Percentiles rank a stretch among this genome's conserved stretches.
Evolutionary conservation across 768 basidiomycete species (phyloP).

Genomic region (Mycena indigotica): DNA sequence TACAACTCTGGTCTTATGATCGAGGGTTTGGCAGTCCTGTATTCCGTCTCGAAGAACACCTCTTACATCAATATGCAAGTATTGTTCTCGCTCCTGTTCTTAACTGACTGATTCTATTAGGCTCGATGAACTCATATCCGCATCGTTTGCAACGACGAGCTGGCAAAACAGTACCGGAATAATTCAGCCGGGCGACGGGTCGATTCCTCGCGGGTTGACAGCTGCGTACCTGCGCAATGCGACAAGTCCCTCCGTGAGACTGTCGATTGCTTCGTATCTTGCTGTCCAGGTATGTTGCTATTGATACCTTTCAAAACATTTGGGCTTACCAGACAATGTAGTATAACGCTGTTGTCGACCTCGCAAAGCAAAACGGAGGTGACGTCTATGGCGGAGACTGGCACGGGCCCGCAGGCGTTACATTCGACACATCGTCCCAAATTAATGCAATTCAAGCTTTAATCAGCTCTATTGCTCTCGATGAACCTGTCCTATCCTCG

Average conservation of each 20-base stretch:
- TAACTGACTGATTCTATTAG: too few relatives aligned
- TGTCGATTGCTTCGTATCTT: neutral
- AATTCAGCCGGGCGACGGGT: slow-evolving; percentile 1
- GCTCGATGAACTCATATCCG: neutral
- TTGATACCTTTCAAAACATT: too few relatives aligned
- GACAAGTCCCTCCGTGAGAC: neutral
- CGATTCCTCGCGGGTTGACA: slow-evolving; percentile 3
- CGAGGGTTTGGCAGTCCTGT: slow-evolving; percentile 8
- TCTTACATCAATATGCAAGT: neutral
- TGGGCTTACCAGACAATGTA: too few relatives aligned
- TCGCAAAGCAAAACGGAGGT: too few relatives aligned
- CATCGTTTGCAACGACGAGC: neutral
- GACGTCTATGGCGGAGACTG: too few relatives aligned
- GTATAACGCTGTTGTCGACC: too few relatives aligned
- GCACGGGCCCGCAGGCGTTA: too few relatives aligned
- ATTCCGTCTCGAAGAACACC: slow-evolving; percentile 6
- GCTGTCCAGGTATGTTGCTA: slow-evolving; percentile 13
- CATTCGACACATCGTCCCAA: too few relatives aligned
- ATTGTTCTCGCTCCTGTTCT: too few relatives aligned
- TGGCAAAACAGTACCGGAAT: slow-evolving; percentile 7
- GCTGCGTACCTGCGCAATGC: neutral
- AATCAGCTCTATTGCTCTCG: too few relatives aligned
- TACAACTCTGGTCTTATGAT: slow-evolving; percentile 9
- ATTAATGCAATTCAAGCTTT: too few relatives aligned
- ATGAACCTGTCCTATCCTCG: too few relatives aligned